Evolutionary conservation across 768 basidiomycete genomes (phyloP).

Genomic region (Scleroderma bovista): DNA sequence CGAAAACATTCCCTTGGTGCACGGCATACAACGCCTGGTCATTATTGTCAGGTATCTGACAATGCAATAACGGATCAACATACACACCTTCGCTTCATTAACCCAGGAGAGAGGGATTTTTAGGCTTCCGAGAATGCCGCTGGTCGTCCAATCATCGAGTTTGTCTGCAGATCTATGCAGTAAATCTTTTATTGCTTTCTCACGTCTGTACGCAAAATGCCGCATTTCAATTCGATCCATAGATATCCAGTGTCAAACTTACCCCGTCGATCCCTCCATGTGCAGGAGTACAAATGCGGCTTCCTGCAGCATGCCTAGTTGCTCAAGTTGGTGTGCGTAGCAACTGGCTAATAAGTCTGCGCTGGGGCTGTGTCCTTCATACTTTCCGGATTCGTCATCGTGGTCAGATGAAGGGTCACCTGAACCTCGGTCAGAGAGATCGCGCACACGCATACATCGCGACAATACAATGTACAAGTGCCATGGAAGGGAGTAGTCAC

Average conservation of each 20-base stretch:
- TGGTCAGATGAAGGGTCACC: constrained; percentile 32
- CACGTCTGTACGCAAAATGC: constrained; percentile 49
- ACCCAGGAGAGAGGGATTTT: constrained; percentile 85
- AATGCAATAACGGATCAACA: neutral
- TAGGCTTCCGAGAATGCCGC: constrained; percentile 68
- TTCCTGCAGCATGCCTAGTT: constrained; percentile 73
- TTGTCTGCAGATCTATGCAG: constrained; percentile 61
- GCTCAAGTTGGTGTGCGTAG: constrained; percentile 86
- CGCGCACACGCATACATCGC: constrained; percentile 73
- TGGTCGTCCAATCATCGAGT: constrained; percentile 68
- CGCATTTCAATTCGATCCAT: neutral
- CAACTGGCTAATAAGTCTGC: constrained; percentile 79
- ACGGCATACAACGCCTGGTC: constrained; percentile 62
- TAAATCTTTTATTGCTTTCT: constrained; percentile 77
- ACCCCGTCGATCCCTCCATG: constrained; percentile 78
- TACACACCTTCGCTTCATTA: constrained; percentile 71
- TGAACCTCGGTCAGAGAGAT: constrained; percentile 77
- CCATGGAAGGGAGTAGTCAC: constrained; percentile 87
- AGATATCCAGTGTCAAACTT: constrained; percentile 20
- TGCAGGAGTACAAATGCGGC: constrained; percentile 88
- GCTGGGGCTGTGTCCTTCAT: constrained; percentile 75
- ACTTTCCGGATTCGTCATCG: constrained; percentile 39
- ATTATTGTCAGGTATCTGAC: neutral
- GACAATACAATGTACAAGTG: constrained; percentile 88
- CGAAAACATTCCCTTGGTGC: constrained; percentile 54